Evolutionary conservation across 495 filamentous ascomycete genomes (phyloP).

Genomic region (Xylaria cubensis): DNA sequence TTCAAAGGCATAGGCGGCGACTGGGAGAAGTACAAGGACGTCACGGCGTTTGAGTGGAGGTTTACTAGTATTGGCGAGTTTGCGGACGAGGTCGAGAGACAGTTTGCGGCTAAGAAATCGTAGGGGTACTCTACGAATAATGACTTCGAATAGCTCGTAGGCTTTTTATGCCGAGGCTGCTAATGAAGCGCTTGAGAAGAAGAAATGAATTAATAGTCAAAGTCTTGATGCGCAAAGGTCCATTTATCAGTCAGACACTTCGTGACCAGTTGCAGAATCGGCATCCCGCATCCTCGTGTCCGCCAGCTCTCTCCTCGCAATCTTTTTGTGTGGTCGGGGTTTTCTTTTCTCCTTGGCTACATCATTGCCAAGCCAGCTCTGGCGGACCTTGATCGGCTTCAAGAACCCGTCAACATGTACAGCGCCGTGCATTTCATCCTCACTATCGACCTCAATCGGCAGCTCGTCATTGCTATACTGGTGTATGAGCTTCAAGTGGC

Average conservation of each 20-base stretch:
- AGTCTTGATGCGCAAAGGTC: background rate
- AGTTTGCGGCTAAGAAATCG: slow-evolving; percentile 45
- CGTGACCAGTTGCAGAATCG: background rate
- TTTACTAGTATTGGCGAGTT: slow-evolving; percentile 75
- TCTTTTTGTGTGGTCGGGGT: slow-evolving; percentile 1
- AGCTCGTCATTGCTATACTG: slow-evolving; percentile 31
- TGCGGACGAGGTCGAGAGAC: slow-evolving; percentile 69
- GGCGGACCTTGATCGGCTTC: slow-evolving; percentile 45
- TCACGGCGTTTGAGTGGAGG: slow-evolving; percentile 50
- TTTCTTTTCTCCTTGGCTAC: slow-evolving; percentile 23
- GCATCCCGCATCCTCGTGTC: slow-evolving; percentile 14
- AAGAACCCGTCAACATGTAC: slow-evolving; percentile 62
- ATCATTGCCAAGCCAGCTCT: slow-evolving; percentile 39
- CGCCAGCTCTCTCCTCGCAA: background rate
- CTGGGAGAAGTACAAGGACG: slow-evolving; percentile 45
- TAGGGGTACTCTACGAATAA: background rate
- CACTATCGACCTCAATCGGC: slow-evolving; percentile 43
- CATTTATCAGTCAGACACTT: background rate
- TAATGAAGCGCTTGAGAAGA: background rate
- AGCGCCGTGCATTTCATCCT: slow-evolving; percentile 59
- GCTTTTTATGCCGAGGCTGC: background rate
- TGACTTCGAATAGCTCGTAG: background rate
- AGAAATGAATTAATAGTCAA: background rate
- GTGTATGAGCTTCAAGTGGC: slow-evolving; percentile 51
- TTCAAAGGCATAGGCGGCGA: slow-evolving; percentile 53